Conservation (phyloP, 2,329 filamentous ascomycete species). For the Xylaria sp. region DNA sequence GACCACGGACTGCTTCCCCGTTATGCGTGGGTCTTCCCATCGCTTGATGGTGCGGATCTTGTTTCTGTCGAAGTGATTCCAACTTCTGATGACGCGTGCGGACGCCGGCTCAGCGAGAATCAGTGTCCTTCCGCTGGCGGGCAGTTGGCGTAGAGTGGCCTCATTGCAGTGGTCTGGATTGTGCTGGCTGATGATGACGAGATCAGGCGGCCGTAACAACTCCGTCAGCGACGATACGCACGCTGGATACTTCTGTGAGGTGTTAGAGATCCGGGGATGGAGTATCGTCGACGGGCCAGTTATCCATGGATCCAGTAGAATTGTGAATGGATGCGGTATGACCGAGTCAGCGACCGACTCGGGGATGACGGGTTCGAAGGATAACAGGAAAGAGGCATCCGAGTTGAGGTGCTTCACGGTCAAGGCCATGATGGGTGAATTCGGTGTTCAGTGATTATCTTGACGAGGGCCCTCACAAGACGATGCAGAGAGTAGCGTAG, state of each 20-base stretch:
- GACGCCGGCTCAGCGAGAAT: slow-evolving; percentile 74
- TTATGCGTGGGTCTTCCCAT: slow-evolving; percentile 57
- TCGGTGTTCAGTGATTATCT: background rate
- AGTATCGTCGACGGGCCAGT: slow-evolving; percentile 69
- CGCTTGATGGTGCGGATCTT: slow-evolving; percentile 58
- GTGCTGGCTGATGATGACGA: slow-evolving; percentile 60
- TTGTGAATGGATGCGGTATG: slow-evolving; percentile 66
- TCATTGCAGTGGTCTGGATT: slow-evolving; percentile 76
- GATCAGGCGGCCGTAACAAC: slow-evolving; percentile 56
- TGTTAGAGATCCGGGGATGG: slow-evolving; percentile 69
- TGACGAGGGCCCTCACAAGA: slow-evolving; percentile 21
- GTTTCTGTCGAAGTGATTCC: slow-evolving; percentile 73
- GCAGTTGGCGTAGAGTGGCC: slow-evolving; percentile 73
- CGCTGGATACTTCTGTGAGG: slow-evolving; percentile 64
- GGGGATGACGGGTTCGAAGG: slow-evolving; percentile 66
- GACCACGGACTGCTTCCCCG: slow-evolving; percentile 51
- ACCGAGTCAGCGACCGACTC: slow-evolving; percentile 49
- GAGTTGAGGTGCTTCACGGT: slow-evolving; percentile 72
- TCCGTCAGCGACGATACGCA: slow-evolving; percentile 65
- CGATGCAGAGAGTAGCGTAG: slow-evolving; percentile 20
- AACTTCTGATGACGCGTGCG: slow-evolving; percentile 72
- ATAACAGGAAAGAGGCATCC: slow-evolving; percentile 73
- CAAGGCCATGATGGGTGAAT: slow-evolving; percentile 64
- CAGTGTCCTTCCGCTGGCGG: slow-evolving; percentile 63
- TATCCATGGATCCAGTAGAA: slow-evolving; percentile 80